Base-by-base conservation (phyloP, 768 basidiomycete species). In the Suillus decipiens region DNA sequence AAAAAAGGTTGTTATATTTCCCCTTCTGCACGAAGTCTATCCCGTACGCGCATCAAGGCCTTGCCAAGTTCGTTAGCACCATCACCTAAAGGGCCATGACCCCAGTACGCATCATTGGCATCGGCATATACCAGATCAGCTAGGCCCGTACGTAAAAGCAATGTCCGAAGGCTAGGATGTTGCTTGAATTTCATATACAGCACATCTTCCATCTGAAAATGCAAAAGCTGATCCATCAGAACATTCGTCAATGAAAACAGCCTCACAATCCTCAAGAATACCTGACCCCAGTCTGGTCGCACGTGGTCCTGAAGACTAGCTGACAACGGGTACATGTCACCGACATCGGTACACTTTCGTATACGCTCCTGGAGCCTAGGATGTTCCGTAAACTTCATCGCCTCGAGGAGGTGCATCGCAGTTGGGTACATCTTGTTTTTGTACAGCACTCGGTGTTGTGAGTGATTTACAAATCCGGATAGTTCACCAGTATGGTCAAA, bases 331-430 rank as follows among this genome's bases (percentile, higher is more conserved):
- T 71, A 72, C 75, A 78, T 81, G 15, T 80, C 78, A 48, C 73
- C 72, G n/a, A 76, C 73, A 28, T 72, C 78, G n/a, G 69, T 69
- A 63, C 76, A 76, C 14, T 64, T 68, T 59, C 89, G 80, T 61
- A 93, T 88, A 34, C 69, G 67, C 61, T 90, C 86, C 12, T 86
- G 85, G 19, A 89, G 67, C 0, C 83, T 81, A 0, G 83, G 84
- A 3, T 78, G 77, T 24, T 78, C 72, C 42, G 85, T 69, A 72
- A 86, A 93, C 71, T 89, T 89, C 69, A 89, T 77, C 10, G 90
- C 90, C 73, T 93, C 90, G 60, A 86, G 82, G n/a, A 93, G 79
- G 67, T 93, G 92, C 68, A 86, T 73, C 11, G 88, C 92, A 2
- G 86, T 89, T 2, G 89, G 89, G 67, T 87, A 94, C 47, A 75